Percentiles rank a stretch among this genome's conserved stretches.
These are phyloP conservation scores for Arthrinium phaeospermum DNA, from an alignment of 2,329 filamentous ascomycete species.

Conservation along the genomic window DNA sequence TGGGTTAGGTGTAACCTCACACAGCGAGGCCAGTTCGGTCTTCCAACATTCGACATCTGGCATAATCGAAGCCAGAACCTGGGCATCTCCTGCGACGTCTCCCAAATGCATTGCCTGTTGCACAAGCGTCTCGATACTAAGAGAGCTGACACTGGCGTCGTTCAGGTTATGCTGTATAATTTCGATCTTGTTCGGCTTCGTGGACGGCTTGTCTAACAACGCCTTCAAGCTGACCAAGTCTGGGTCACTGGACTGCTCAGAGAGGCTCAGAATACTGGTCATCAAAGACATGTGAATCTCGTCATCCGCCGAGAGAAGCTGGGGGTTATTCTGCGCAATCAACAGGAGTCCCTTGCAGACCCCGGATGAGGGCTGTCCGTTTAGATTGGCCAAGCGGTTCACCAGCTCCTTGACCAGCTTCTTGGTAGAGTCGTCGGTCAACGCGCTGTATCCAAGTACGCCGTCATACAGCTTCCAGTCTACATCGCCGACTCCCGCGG, in stretches of 20 bases:
- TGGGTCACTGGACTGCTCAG: conserved; percentile 52
- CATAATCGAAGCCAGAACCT: conserved; percentile 53
- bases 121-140: conserved; percentile 60
- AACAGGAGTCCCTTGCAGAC: conserved; percentile 54
- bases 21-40: conserved; percentile 61
- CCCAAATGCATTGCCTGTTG: conserved; percentile 52
- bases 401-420: conserved; percentile 42
- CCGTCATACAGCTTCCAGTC: conserved; percentile 55
- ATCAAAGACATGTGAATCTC: conserved; percentile 56
- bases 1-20: conserved; percentile 58
- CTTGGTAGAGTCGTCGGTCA: conserved; percentile 43
- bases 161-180: conserved; percentile 64
- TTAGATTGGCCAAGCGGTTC: conserved; percentile 28
- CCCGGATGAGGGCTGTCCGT: conserved; percentile 32
- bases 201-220: conserved; percentile 51
- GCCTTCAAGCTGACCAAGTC: conserved; percentile 50
- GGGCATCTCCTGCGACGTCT: conserved; percentile 38
- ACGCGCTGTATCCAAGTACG: conserved; percentile 48
- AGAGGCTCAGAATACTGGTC: conserved; percentile 58
- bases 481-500: conserved; percentile 38
- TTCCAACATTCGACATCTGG: conserved; percentile 72
- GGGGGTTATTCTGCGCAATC: conserved; percentile 51
- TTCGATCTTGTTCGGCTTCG: conserved; percentile 50
- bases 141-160: conserved; percentile 51
- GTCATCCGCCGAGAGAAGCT: conserved; percentile 51